Evolutionary conservation across 106 monocot species (phyloP).

Genomic region (Dioscorea zingiberensis): DNA sequence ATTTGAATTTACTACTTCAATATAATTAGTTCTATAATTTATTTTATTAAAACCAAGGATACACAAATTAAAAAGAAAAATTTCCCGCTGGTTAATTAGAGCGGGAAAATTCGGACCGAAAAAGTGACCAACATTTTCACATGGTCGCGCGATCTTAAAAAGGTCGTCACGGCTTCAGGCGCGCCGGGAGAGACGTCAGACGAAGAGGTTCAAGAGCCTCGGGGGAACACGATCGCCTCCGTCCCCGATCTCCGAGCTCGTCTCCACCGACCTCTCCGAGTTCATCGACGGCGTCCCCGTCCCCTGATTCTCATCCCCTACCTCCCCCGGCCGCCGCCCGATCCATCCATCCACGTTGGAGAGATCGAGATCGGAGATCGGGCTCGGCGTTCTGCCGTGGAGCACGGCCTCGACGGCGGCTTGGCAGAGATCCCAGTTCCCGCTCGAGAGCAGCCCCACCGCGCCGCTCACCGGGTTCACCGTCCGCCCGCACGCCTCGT

Average conservation of each 20-base stretch:
- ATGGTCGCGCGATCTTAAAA: not conserved
- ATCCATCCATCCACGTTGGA: not conserved
- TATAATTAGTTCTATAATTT: too few relatives aligned
- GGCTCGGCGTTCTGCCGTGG: conserved; percentile 49
- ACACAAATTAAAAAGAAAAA: not conserved
- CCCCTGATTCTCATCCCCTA: conserved; percentile 14
- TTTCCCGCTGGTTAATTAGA: not conserved
- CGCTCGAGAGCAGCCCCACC: conserved; percentile 65
- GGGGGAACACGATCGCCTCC: conserved; percentile 10
- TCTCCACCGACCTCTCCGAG: conserved; percentile 64
- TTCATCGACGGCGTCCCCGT: conserved; percentile 50
- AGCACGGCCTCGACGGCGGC: conserved; percentile 77
- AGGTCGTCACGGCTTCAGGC: not conserved
- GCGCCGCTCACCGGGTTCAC: conserved; percentile 87
- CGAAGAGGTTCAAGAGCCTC: conserved; percentile 45
- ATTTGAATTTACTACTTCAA: too few relatives aligned
- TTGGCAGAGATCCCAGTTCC: conserved; percentile 79
- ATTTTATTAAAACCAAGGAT: not conserved
- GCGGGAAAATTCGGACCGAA: not conserved
- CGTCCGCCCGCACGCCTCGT: conserved; percentile 74
- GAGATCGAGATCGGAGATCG: conserved; percentile 21
- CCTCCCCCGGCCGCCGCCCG: not conserved
- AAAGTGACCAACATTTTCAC: not conserved
- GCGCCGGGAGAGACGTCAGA: not conserved
- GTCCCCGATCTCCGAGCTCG: conserved; percentile 29